phyloP scores from a whole-genome alignment of 208 protist genomes.

The Trypanosoma vivax region DNA sequence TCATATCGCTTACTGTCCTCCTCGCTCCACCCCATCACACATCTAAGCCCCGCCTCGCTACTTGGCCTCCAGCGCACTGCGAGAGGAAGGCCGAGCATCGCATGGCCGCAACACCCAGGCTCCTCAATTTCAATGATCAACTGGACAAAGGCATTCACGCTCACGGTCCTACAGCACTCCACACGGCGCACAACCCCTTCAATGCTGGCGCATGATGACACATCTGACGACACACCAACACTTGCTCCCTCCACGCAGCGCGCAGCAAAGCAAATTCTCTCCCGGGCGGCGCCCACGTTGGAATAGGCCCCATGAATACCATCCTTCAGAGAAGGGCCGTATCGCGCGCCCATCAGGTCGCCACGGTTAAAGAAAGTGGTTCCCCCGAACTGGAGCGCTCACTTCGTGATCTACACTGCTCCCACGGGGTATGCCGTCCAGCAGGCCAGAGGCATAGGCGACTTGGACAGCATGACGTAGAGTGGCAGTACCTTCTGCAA shows the following conservation, averaged over 20 bases:
- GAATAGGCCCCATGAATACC: not conserved
- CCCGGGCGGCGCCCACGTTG: not conserved
- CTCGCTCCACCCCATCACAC: not conserved
- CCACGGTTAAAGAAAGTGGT: too few species aligned
- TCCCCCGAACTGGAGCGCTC: too few species aligned
- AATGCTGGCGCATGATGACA: constrained; percentile 39
- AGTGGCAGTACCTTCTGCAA: not conserved
- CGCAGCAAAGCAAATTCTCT: constrained; percentile 13
- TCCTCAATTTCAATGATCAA: constrained; percentile 32
- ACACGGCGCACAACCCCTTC: constrained; percentile 40
- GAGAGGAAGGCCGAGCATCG: constrained; percentile 13
- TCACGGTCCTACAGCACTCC: constrained; percentile 25
- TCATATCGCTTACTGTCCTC: constrained; percentile 8
- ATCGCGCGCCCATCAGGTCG: constrained; percentile 1
- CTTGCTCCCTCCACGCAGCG: constrained; percentile 11
- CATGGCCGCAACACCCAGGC: not conserved
- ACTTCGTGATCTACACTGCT: too few species aligned
- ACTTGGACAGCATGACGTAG: constrained; percentile 10
- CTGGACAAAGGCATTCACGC: constrained; percentile 27
- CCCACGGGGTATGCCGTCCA: not conserved
- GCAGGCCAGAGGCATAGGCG: constrained; percentile 9
- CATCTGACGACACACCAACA: constrained; percentile 7
- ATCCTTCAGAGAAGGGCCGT: not conserved
- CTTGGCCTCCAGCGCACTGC: constrained; percentile 31
- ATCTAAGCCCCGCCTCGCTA: not conserved